These are phyloP conservation scores for Yamadazyma dendronema DNA, from an alignment of 1,139 yeast species.

Conservation along the genomic window DNA sequence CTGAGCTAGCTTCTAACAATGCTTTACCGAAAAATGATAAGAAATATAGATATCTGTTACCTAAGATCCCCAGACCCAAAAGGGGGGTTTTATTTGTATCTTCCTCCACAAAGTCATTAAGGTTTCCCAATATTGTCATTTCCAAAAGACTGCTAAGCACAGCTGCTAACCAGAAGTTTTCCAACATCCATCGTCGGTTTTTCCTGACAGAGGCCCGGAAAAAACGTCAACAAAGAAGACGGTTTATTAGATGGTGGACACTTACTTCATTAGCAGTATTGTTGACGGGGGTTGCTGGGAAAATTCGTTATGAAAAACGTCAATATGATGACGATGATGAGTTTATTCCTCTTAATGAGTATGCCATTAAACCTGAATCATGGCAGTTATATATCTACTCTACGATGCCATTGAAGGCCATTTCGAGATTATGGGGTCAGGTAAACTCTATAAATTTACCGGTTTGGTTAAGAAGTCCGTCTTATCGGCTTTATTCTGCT, in stretches of 20 bases:
- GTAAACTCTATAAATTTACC: slow-evolving; percentile 84
- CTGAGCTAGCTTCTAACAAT: slow-evolving; percentile 25
- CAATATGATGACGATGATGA: slow-evolving; percentile 23
- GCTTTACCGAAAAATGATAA: slow-evolving; percentile 16
- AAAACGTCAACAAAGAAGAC: slow-evolving; percentile 45
- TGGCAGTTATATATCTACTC: slow-evolving; percentile 90
- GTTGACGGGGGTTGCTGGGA: slow-evolving; percentile 63
- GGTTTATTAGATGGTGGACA: slow-evolving; percentile 68
- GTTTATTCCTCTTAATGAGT: slow-evolving; percentile 34
- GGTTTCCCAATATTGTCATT: slow-evolving; percentile 26
- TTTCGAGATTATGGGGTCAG: slow-evolving; percentile 93
- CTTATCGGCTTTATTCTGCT: slow-evolving; percentile 73
- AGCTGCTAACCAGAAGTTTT: slow-evolving; percentile 44
- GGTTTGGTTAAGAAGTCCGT: slow-evolving; percentile 81
- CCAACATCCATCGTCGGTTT: slow-evolving; percentile 38
- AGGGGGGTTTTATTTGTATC: slow-evolving; percentile 57
- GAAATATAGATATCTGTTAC: slow-evolving; percentile 43
- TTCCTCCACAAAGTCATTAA: slow-evolving; percentile 20
- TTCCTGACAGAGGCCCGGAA: slow-evolving; percentile 46
- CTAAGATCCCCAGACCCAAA: slow-evolving; percentile 64
- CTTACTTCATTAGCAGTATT: slow-evolving; percentile 63
- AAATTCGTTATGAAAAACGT: slow-evolving; percentile 42
- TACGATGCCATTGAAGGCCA: slow-evolving; percentile 85
- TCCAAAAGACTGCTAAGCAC: slow-evolving; percentile 37
- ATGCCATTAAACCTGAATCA: slow-evolving; percentile 61